Conservation (phyloP, 2,329 filamentous ascomycete genomes). For the Nannizzia gypsea region DNA sequence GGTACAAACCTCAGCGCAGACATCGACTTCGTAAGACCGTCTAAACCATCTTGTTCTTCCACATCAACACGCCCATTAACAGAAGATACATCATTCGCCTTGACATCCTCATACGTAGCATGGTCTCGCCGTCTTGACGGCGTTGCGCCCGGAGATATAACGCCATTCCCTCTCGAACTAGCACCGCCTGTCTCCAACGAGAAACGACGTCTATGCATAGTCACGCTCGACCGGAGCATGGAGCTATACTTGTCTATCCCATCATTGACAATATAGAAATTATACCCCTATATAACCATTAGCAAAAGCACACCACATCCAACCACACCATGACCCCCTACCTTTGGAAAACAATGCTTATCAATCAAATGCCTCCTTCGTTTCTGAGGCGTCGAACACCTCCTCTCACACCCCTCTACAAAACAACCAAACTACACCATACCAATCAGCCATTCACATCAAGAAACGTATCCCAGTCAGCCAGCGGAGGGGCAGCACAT, state of each 20-base stretch:
- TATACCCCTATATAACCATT: conserved; percentile 53
- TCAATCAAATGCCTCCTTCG: conserved; percentile 80
- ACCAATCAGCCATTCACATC: not conserved
- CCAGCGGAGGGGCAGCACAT: not conserved
- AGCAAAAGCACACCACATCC: not conserved
- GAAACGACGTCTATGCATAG: conserved; percentile 25
- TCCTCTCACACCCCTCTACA: conserved; percentile 72
- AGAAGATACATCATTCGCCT: not conserved
- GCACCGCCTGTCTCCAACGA: conserved; percentile 15
- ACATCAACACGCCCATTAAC: not conserved
- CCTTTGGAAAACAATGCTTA: conserved; percentile 79
- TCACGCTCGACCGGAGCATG: conserved; percentile 47
- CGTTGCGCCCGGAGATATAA: not conserved
- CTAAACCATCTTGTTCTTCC: conserved; percentile 20
- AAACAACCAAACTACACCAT: conserved; percentile 66
- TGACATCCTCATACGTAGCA: not conserved
- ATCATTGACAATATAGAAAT: conserved; percentile 73
- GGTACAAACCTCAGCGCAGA: conserved; percentile 36
- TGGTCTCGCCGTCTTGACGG: conserved; percentile 22
- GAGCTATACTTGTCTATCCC: conserved; percentile 80
- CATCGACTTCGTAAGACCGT: conserved; percentile 33
- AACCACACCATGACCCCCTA: conserved; percentile 16
- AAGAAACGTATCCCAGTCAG: no score
- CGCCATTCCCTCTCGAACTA: not conserved
- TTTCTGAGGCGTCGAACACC: conserved; percentile 74